Conservation (phyloP, 306 rosid species). For the Rosa chinensis region DNA sequence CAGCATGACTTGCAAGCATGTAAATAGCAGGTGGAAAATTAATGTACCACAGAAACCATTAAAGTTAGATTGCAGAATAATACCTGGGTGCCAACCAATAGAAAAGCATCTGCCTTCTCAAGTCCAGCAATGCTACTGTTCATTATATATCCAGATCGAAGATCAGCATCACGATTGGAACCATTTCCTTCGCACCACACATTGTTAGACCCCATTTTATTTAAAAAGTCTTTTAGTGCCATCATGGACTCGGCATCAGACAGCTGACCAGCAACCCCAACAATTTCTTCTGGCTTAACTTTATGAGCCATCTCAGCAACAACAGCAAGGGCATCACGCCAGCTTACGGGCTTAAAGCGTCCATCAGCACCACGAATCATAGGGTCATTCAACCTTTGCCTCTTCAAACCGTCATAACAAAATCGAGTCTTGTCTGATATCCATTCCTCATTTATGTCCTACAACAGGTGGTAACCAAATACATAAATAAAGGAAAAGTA, state of each 20-base stretch:
- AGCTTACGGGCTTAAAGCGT: slow-evolving; percentile 80
- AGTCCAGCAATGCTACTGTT: slow-evolving; percentile 84
- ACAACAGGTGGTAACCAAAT: slow-evolving; percentile 22
- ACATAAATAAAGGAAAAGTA: background rate
- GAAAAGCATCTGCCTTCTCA: slow-evolving; percentile 90
- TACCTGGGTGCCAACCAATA: slow-evolving; percentile 98
- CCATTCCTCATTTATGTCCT: slow-evolving; percentile 99
- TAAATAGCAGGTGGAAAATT: background rate
- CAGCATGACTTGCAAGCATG: slow-evolving; percentile 14
- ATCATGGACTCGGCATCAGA: slow-evolving; percentile 99
- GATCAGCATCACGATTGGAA: slow-evolving; percentile 63
- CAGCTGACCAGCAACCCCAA: slow-evolving; percentile 90
- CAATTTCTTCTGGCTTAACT: slow-evolving; percentile 78
- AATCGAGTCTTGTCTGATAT: slow-evolving; percentile 99
- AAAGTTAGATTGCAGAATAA: slow-evolving; percentile 19
- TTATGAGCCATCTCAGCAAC: slow-evolving; percentile 78
- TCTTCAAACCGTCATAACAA: slow-evolving; percentile 96
- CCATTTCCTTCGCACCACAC: slow-evolving; percentile 95
- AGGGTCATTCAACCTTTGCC: slow-evolving; percentile 97
- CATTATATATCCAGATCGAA: slow-evolving; percentile 90
- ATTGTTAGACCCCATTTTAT: slow-evolving; percentile 87
- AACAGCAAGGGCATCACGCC: slow-evolving; percentile 93
- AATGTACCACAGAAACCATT: slow-evolving; percentile 5
- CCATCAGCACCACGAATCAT: slow-evolving; percentile 98
- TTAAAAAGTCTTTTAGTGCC: slow-evolving; percentile 85